These are phyloP conservation scores for Neopestalotiopsis sp. DNA, from an alignment of 2,329 filamentous ascomycete species.

Conservation along the genomic window DNA sequence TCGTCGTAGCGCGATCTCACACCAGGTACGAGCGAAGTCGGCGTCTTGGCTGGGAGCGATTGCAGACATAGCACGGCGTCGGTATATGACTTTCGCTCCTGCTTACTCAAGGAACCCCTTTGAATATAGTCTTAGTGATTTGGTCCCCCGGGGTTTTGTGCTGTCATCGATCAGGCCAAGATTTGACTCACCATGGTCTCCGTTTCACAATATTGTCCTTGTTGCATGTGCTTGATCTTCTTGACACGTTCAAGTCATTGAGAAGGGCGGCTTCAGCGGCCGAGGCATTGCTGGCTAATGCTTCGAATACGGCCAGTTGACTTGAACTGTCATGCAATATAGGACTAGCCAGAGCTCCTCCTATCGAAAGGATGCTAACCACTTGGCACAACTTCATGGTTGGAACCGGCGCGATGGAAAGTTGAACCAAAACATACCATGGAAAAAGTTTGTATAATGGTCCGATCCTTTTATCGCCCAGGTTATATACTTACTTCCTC, in stretches of 20 bases:
- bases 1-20: conserved; percentile 31
- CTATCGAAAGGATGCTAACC: background rate
- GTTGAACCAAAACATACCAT: background rate
- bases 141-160: background rate
- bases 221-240: background rate
- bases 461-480: background rate
- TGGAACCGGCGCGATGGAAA: background rate
- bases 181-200: background rate
- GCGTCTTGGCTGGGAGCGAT: conserved; percentile 23
- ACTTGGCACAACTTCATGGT: background rate
- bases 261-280: background rate
- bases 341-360: background rate
- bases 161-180: background rate
- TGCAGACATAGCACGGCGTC: conserved; percentile 29
- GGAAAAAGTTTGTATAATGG: background rate
- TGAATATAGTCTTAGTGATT: background rate
- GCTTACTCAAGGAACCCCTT: conserved; percentile 24
- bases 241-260: background rate
- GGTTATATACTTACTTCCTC: background rate
- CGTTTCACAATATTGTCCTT: background rate
- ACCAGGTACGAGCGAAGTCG: conserved; percentile 24
- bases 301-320: background rate
- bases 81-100: conserved; percentile 25
- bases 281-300: background rate
- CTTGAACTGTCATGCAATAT: background rate